Conservation (phyloP, 176 grass and related monocot genomes). For the Typha latifolia region DNA sequence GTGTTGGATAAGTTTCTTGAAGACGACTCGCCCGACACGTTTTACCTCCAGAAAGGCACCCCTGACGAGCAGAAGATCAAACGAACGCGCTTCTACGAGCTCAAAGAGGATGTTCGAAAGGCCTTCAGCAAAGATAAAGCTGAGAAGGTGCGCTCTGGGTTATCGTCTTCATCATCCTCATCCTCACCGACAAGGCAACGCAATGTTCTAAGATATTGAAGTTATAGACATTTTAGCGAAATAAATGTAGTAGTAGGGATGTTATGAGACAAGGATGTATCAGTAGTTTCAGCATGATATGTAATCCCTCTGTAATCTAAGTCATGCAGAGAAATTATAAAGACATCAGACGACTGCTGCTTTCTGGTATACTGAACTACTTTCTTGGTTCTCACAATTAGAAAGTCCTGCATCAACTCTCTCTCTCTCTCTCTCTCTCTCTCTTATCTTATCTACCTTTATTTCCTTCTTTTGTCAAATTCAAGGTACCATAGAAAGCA, state of each 20-base stretch:
- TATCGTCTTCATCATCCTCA: constrained; percentile 50
- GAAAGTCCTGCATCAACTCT: no score
- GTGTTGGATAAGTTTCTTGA: constrained; percentile 82
- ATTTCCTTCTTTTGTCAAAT: no score
- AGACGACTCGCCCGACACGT: constrained; percentile 37
- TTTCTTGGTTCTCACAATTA: no score
- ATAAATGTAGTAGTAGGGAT: not conserved
- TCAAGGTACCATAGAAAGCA: no score
- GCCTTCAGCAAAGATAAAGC: constrained; percentile 86
- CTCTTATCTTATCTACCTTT: no score
- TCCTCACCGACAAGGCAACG: constrained; percentile 6
- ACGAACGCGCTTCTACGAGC: constrained; percentile 58
- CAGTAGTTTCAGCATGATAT: no score
- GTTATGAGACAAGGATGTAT: not conserved
- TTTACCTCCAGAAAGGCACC: constrained; percentile 45
- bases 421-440: no score
- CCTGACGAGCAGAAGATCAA: constrained; percentile 66
- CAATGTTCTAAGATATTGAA: constrained; percentile 24
- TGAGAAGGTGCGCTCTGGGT: constrained; percentile 20
- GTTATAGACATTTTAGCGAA: not conserved
- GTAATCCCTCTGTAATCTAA: no score
- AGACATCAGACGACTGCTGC: no score
- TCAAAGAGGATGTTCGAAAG: constrained; percentile 68
- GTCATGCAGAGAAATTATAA: no score
- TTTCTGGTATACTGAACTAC: no score